Conservation (phyloP, 208 protist species). For the Leishmania mexicana region DNA sequence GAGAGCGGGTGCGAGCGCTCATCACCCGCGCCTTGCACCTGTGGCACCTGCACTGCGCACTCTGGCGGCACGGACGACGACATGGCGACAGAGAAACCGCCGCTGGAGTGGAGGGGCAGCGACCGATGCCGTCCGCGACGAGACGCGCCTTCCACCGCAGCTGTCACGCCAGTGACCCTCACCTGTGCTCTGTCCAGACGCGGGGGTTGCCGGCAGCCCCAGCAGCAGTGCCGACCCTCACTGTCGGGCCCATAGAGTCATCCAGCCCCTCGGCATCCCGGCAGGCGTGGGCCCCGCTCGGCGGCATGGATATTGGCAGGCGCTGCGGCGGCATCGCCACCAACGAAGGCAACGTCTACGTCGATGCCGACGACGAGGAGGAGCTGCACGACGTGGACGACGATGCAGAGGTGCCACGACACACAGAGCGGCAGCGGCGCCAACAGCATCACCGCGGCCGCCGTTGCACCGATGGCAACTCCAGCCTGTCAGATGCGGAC, state of each 20-base stretch:
- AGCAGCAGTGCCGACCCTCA: not conserved
- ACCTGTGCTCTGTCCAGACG: not conserved
- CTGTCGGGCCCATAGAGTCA: not conserved
- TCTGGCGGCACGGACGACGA: not conserved
- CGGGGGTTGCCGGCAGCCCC: not conserved
- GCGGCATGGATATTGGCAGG: not conserved
- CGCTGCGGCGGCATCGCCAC: not conserved
- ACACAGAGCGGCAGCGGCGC: not conserved
- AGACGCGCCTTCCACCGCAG: not conserved
- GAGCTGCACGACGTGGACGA: not conserved
- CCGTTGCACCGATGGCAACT: not conserved
- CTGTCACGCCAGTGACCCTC: not conserved
- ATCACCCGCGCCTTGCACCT: not conserved
- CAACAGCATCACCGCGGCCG: not conserved
- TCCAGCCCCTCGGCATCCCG: not conserved
- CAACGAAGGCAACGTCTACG: not conserved
- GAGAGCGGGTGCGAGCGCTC: slow-evolving; percentile 10
- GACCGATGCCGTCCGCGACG: not conserved
- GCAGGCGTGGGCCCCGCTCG: not conserved
- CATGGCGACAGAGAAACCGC: not conserved
- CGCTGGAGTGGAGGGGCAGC: not conserved
- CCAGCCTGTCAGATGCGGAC: not conserved
- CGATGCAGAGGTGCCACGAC: not conserved
- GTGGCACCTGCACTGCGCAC: not conserved
- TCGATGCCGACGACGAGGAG: not conserved